Base-by-base conservation (phyloP, 164 flowering plant genomes). In the Vitis labrusca region DNA sequence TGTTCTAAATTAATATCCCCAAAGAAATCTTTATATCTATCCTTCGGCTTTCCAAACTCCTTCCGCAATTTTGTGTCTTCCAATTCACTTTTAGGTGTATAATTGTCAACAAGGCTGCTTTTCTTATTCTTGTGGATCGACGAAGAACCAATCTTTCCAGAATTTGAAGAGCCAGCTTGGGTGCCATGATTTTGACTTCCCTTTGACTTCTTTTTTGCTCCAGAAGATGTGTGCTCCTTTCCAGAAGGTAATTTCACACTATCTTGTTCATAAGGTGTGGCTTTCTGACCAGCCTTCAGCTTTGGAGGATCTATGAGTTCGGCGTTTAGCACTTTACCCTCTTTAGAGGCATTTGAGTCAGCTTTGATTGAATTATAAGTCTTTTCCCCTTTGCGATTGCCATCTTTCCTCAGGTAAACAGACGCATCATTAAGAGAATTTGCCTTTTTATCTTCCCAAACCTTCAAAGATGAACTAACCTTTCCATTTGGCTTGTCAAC, bases 1-100 rank as follows among this genome's bases (percentile, higher is more conserved):
- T 73, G 72, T 64, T 84, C 89, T 47, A 74, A 16, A 15, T 65
- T 78, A n/a, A 81, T 27, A 10, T 90, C 89, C 50, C 89, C 88
- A 73, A 86, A 86, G 51, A 85, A 79, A 44, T 86, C 88, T 71
- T 62, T 77, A 64, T 85, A 78, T 13, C 65, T 76, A 63, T 87
- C 90, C 44, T 62, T 77, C 9, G 67, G 64, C 65, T 80, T 85
- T n/a, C 59, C 78, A 50, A 53, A 30, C 62, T 80, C 82, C 76
- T 85, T 88, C 10, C 50, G 73, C 57, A 61, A 52, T 71, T 76
- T 83, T 15, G 32, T 11, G 29, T 77, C 72, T 65, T 72, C 81
- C 4, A 32, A 5, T 32, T 70, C 84, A 71, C 64, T 57, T 50
- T 67, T 79, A 56, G 75, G 55, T n/a, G 27, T 8, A 67, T 30